Base-by-base conservation (phyloP, 2,329 filamentous ascomycete species). In the Fusarium vanettenii region DNA sequence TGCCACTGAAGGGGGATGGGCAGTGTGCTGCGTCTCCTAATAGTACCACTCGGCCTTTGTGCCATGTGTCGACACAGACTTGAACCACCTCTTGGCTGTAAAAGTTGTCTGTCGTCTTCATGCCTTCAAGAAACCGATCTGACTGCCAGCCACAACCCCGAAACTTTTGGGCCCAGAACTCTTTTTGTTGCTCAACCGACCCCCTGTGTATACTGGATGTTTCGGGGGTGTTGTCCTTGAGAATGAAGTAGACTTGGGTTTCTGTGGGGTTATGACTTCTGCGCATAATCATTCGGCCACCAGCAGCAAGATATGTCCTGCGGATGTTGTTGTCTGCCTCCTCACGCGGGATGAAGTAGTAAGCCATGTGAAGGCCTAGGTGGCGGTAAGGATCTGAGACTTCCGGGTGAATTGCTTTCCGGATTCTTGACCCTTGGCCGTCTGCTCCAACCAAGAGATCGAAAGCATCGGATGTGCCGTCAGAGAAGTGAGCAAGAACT, bases 341-440 rank as follows among this genome's bases (percentile, higher is more conserved):
- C 25, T 50, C 33, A 3, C 71, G 57, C 20, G 71, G 71, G 2
- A 74, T 74, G 9, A 75, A 74, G 18, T 69, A 74, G 27, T 74
- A 74, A 1, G 68, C 68, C 50, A 72, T 72, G 27, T 74, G 79
- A 73, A 33, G 20, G 5, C 71, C 64, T 1, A 74, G 60, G 16
- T 82, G 81, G 8, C 64, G 50, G 22, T 74, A 74, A 2, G 72
- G 71, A 27, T 72, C 50, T 1, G 64, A 25, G 8, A 56, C 22
- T 5, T 48, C 22, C 0, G 71, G 72, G 4, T 20, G 37, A 1
- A 74, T 69, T 1, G 69, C 52, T 25, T 63, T 72, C n/a, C 72
- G 41, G 39, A 75, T 69, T 11, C 72, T 69, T 0, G 72, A 74
- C 0, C 72, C 72, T 6, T 74, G 72, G 0, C 72, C 72, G 22